A percentile compares a stretch with the other conserved stretches of the same genome.
Evolutionary conservation across 1,284 basidiomycete genomes (phyloP).

Genomic region (Boletus semigastroideus): DNA sequence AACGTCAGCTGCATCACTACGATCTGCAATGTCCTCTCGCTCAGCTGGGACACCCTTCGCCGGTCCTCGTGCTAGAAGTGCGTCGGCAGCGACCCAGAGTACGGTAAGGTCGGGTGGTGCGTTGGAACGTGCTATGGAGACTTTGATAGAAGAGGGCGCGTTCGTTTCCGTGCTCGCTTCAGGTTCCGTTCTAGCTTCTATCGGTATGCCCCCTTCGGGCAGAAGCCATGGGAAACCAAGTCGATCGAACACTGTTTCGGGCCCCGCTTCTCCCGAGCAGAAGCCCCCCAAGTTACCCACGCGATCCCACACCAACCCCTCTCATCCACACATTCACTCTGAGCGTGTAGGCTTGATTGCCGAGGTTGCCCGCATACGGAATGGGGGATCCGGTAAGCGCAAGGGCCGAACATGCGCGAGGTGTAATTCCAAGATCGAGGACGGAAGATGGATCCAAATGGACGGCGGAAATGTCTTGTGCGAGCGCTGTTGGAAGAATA

Average conservation of each 20-base stretch:
- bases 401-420: conserved; percentile 55
- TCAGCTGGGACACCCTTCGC: conserved; percentile 24
- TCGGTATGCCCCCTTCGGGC: conserved; percentile 30
- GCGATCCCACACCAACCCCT: conserved; percentile 52
- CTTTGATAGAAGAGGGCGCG: conserved; percentile 45
- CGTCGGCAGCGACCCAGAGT: conserved; percentile 31
- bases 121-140: conserved; percentile 51
- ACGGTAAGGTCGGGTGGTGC: conserved; percentile 31
- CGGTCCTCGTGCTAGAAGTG: conserved; percentile 26
- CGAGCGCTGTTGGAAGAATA: conserved; percentile 88
- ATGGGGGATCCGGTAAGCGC: conserved; percentile 19
- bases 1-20: conserved; percentile 22
- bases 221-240: conserved; percentile 37
- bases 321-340: conserved; percentile 35
- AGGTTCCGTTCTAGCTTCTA: conserved; percentile 32
- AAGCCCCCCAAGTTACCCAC: conserved; percentile 53
- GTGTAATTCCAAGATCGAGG: conserved; percentile 69
- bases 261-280: conserved; percentile 40
- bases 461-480: conserved; percentile 79
- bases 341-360: conserved; percentile 28
- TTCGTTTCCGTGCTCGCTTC: conserved; percentile 29
- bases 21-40: conserved; percentile 21
- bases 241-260: conserved; percentile 47
- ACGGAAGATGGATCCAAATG: conserved; percentile 77
- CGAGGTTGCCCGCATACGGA: conserved; percentile 27